Evolutionary conservation across 1,284 basidiomycete genomes (phyloP), one percentile per base, ranked within the genome.

Genomic region (Rhodotorula sp.): DNA sequence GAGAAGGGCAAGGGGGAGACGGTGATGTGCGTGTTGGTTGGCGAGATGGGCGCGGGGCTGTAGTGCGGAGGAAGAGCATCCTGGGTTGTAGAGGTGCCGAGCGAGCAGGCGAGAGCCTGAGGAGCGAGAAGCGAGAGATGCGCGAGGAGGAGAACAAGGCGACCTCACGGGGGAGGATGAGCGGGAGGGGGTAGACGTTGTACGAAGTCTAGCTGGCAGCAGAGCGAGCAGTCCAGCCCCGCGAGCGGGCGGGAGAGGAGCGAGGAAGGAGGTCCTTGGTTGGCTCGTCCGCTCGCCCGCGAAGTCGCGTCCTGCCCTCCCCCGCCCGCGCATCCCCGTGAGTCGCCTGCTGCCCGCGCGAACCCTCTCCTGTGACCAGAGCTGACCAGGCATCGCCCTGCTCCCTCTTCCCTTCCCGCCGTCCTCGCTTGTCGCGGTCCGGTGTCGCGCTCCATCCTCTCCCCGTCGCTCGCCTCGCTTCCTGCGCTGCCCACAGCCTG

Each of bases 11-110:
- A 79, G 3, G 90, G 88, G 32, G 85, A 86, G 53, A 81, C 82
- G 72, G 87, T 83, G 0, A 83, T 87, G 22, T 87, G 88, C 19
- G 82, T 91, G 3, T 71, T 91, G 27, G 87, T 91, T 64, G 88
- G 89, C 32, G 90, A 91, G 80, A 81, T 91, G 22, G 68, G 64
- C 22, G n/a, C 32, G 6, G 32, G 9, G 32, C 15, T 39, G 67
- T 37, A 37, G 41, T 29, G 55, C 4, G 53, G 39, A 39, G 15
- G 39, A 7, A 39, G 39, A 9, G 39, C 39, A 53, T 55, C 0
- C 1, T 32, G 29, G 27, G 19, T 17, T 34, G 53, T n/a, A 6
- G 21, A 21, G 15, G n/a, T 6, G 44, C 44, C 15, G 21, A 53
- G 7, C 17, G n/a, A 4, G 51, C 51, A n/a, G n/a, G n/a, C 29